A percentile compares a stretch with the other conserved stretches of the same genome.
Evolutionary conservation across 2,329 filamentous ascomycete species (phyloP).

Genomic region (Nothopassalora personata): DNA sequence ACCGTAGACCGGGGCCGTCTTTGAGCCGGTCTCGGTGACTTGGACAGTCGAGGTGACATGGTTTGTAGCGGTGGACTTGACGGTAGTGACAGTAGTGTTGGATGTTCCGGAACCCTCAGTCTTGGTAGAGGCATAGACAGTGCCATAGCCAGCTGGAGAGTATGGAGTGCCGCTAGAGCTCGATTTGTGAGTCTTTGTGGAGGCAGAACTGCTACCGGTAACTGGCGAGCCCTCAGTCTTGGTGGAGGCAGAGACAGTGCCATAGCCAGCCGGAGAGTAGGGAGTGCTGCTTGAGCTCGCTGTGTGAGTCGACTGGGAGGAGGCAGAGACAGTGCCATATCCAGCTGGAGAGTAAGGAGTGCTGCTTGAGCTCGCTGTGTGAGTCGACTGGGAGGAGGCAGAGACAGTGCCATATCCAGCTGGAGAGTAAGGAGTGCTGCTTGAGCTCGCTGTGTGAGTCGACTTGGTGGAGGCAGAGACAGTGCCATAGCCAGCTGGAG

Average conservation of each 20-base stretch:
- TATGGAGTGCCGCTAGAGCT: slow-evolving; percentile 23
- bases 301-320: neutral
- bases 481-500: no score
- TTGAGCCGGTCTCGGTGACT: slow-evolving; percentile 17
- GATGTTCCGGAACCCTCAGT: slow-evolving; percentile 31
- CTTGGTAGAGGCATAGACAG: no score
- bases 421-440: neutral
- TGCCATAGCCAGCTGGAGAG: no score
- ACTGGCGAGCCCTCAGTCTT: slow-evolving; percentile 1
- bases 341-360: no score
- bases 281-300: slow-evolving; percentile 1
- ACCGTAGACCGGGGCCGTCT: neutral
- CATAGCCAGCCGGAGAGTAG: neutral
- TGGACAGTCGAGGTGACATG: slow-evolving; percentile 29
- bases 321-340: no score
- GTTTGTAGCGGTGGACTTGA: slow-evolving; percentile 31
- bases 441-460: neutral
- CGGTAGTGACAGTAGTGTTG: slow-evolving; percentile 31
- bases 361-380: neutral
- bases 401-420: no score
- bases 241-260: slow-evolving; percentile 4
- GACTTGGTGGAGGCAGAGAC: no score
- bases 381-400: neutral
- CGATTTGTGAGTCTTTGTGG: slow-evolving; percentile 18
- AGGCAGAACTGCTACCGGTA: neutral